A percentile compares a stretch with the other conserved stretches of the same genome.
These are phyloP conservation scores for Fistulifera pelliculosa DNA, from an alignment of 108 stramenopile genomes.

Conservation along the genomic window DNA sequence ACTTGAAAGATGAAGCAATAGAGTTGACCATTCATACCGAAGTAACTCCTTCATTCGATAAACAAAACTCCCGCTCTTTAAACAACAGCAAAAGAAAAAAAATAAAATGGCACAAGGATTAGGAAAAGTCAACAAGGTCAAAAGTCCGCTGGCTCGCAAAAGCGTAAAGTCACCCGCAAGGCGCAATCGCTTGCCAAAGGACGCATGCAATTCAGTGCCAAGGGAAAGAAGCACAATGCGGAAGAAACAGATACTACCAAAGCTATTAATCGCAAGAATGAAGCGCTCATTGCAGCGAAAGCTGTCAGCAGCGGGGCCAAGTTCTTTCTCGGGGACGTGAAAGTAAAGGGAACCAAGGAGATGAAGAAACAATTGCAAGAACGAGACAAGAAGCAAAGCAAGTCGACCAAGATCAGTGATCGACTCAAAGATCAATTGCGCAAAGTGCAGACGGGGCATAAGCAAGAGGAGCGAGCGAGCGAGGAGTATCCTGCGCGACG, in stretches of 20 bases:
- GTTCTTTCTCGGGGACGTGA: slow-evolving; percentile 67
- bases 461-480: no score
- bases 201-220: slow-evolving; percentile 26
- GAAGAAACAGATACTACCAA: slow-evolving; percentile 52
- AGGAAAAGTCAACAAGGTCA: slow-evolving; percentile 26
- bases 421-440: slow-evolving; percentile 53
- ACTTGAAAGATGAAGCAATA: no score
- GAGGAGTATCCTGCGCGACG: no score
- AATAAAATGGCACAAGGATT: slow-evolving; percentile 42
- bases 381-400: slow-evolving; percentile 62
- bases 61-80: no score
- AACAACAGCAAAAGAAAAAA: no score
- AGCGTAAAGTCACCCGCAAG: slow-evolving; percentile 12
- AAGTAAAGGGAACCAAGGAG: slow-evolving; percentile 49
- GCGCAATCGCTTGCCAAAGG: slow-evolving; percentile 34
- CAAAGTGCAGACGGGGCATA: slow-evolving; percentile 28
- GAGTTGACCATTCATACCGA: no score
- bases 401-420: slow-evolving; percentile 48
- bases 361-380: slow-evolving; percentile 29
- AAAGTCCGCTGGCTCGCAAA: slow-evolving; percentile 28
- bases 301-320: slow-evolving; percentile 47
- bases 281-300: slow-evolving; percentile 62
- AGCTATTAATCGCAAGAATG: slow-evolving; percentile 72
- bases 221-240: slow-evolving; percentile 2
- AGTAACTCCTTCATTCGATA: no score